phyloP scores from a whole-genome alignment of 257 asterid genomes.

The Solanum bulbocastanum region DNA sequence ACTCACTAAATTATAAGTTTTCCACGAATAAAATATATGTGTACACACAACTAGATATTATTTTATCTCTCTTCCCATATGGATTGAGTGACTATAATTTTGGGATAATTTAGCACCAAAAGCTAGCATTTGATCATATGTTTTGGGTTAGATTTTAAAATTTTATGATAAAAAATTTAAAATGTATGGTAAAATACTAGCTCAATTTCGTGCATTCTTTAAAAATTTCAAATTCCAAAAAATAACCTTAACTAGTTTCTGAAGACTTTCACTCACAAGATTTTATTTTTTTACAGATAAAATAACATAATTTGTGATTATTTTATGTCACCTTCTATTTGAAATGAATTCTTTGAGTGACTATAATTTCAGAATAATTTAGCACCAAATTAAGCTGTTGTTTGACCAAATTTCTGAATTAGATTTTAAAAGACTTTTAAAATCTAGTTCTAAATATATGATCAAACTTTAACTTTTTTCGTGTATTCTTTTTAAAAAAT shows the following conservation, averaged over 20 bases:
- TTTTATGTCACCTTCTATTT: neutral
- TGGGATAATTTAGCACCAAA: neutral
- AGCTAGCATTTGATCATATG: neutral
- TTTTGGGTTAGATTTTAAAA: neutral
- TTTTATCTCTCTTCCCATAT: neutral
- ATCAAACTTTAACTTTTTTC: neutral
- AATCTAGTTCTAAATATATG: too few species aligned
- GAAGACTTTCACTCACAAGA: neutral
- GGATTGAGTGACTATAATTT: neutral
- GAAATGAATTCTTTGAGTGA: neutral
- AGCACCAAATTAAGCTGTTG: neutral
- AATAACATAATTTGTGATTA: neutral
- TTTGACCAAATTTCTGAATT: too few species aligned
- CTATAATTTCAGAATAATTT: too few species aligned
- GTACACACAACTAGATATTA: neutral
- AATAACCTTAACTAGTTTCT: neutral
- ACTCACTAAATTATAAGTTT: neutral
- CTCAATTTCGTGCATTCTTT: neutral
- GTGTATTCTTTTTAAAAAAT: neutral
- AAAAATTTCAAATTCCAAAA: neutral
- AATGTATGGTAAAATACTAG: neutral
- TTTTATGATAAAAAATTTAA: too few species aligned
- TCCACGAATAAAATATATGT: neutral
- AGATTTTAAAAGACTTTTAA: too few species aligned
- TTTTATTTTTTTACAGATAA: neutral